Percentiles rank a stretch among this genome's conserved stretches.
phyloP scores from a whole-genome alignment of 2,329 filamentous ascomycete species.

The Trichoderma harzianum region DNA sequence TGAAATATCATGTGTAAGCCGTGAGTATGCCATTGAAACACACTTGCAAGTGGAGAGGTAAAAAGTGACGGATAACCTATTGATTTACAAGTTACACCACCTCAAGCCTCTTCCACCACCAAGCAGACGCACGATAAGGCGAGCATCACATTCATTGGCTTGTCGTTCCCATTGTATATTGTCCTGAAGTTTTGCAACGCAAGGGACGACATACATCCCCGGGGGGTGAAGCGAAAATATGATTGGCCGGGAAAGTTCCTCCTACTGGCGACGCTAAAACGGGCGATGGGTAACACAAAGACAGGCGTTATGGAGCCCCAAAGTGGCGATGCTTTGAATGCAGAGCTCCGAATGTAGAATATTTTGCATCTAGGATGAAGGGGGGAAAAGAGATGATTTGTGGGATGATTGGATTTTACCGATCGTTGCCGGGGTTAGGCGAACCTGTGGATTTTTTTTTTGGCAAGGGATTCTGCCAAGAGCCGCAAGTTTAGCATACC shows the following conservation, averaged over 20 bases:
- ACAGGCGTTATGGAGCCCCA: background rate
- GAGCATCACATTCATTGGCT: background rate
- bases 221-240: background rate
- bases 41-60: background rate
- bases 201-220: background rate
- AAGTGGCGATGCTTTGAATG: background rate
- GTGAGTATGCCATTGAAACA: too few relatives aligned
- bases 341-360: background rate
- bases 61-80: background rate
- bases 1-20: background rate
- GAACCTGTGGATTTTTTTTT: background rate
- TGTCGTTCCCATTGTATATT: background rate
- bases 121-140: background rate
- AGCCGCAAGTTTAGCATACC: background rate
- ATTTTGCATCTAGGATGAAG: background rate
- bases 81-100: background rate
- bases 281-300: background rate
- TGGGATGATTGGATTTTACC: background rate
- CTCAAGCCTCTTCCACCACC: background rate
- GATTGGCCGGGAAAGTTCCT: conserved; percentile 17
- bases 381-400: background rate
- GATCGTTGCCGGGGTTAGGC: background rate
- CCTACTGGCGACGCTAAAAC: background rate
- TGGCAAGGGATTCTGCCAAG: background rate
- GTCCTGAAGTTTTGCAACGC: background rate